Base-by-base conservation (phyloP, 129 eudicot species). In the Tagetes patula region DNA sequence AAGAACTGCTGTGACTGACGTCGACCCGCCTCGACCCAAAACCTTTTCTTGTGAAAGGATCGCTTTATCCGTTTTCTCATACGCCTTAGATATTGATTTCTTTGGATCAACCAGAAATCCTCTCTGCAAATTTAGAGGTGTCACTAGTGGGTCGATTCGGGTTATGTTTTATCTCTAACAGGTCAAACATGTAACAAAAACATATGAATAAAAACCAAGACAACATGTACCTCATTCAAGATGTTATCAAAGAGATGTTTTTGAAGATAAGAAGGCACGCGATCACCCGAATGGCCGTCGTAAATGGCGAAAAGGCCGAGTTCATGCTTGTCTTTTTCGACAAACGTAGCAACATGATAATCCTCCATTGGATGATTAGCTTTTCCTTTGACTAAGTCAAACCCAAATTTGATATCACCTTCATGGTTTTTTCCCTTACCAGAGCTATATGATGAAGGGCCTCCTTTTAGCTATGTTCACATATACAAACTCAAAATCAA, bases 331-430 rank as follows among this genome's bases (percentile, higher is more conserved):
- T 83, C 75, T 33, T 75, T 55, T 30, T 66, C 75, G 52, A 77
- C 79, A 77, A 88, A 88, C 78, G 75, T 85, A 68, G 94, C 94
- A 30, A 88, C 94, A 65, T 85, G 87, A 75, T 88, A 88, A 75
- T 88, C 94, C 77, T 88, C 94, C 94, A 88, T 88, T 12, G 90
- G 88, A 85, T 88, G 94, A 73, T 78, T 75, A 52, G 90, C 94
- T 81, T 88, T 85, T 60, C 94, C 94, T 77, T 88, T 88, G 52
- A 88, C 87, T 14, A 85, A 81, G 81, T 78, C 83, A 71, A 80
- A 88, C 6, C 90, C 94, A 40, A 82, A 88, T 56, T 74, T 88
- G 71, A 80, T 75, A 75, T 79, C 61, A 59, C 86, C 81, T 42
- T 69, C 83, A 65, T 73, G 77, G 77, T 80, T 85, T 83, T 70